Percentiles rank a stretch among this genome's conserved stretches.
Evolutionary conservation across 441 rosid genomes (phyloP).

Genomic region (Rhodomyrtus psidioides): DNA sequence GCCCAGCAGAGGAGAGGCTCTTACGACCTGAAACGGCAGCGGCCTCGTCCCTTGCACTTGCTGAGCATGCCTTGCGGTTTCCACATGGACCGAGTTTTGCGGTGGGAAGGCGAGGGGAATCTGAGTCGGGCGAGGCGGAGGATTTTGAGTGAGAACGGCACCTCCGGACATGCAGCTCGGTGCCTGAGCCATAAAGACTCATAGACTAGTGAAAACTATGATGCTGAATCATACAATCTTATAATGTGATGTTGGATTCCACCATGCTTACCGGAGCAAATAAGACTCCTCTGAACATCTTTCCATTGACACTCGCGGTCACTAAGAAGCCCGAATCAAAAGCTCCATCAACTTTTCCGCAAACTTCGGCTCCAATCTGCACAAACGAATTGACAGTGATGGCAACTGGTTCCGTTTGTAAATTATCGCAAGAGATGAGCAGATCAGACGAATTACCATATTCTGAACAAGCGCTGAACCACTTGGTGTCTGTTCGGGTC

Average conservation of each 20-base stretch:
- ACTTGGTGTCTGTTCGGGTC: constrained; percentile 8
- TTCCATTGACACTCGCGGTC: constrained; percentile 62
- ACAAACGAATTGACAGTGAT: not conserved
- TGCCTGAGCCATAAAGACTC: constrained; percentile 19
- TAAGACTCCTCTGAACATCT: constrained; percentile 59
- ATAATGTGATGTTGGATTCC: not conserved
- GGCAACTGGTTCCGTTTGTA: not conserved
- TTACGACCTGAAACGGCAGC: constrained; percentile 3
- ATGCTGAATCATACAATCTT: not conserved
- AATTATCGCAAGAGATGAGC: not conserved
- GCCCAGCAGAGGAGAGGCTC: constrained; percentile 13
- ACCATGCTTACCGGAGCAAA: constrained; percentile 50
- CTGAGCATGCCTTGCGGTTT: constrained; percentile 11
- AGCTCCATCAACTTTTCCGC: constrained; percentile 60
- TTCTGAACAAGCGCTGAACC: constrained; percentile 24
- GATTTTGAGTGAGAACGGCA: constrained; percentile 16
- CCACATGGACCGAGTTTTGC: constrained; percentile 8
- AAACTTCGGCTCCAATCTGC: constrained; percentile 60
- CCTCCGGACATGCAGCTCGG: constrained; percentile 19
- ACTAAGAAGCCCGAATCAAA: constrained; percentile 63
- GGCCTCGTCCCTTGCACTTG: constrained; percentile 17
- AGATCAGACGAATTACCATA: constrained; percentile 20
- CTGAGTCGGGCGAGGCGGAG: constrained; percentile 14
- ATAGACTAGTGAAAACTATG: not conserved
- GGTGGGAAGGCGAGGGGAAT: constrained; percentile 11